Base-by-base conservation (phyloP, 2,329 filamentous ascomycete species). In the Daldinia eschscholtzii region DNA sequence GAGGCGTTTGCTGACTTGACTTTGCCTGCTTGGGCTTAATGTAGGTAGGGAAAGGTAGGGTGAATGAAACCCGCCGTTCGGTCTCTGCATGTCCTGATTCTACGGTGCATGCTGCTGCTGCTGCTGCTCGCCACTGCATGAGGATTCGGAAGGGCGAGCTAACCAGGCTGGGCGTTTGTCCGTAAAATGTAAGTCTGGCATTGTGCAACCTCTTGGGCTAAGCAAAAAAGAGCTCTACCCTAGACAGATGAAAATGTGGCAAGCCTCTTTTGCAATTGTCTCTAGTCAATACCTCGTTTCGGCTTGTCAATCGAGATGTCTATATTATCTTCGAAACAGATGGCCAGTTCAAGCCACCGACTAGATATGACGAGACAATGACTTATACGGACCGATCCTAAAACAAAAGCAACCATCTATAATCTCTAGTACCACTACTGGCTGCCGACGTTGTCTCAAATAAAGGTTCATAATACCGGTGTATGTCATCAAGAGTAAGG, bases 11-110 rank as follows among this genome's bases (percentile, higher is more conserved):
- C 64, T 64, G 56, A 57, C 53, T 42, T 7, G 61, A 55, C 59
- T 64, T 57, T 64, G 48, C 48, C 65, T 52, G 64, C 59, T 64
- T 65, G 37, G 61, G 62, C 57, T 65, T 71, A 71, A 64, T 57
- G 64, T 42, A 67, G 37, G 58, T 59, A 35, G n/a, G 50, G 33
- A 35, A 55, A 20, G 13, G 53, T n/a, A 64, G 66, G 60, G 57
- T 65, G 58, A 57, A 67, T 67, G 67, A 64, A 65, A 66, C 67
- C 67, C 30, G 55, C 33, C 50, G 15, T 55, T 52, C 44, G 42
- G 37, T 26, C 35, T 26, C 18, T 18, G 33, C 57, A 52, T 61
- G 64, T 59, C 62, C 57, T 68, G 64, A 64, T 58, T 72, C 52
- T 65, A 60, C 59, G 61, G 28, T 52, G 61, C 50, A 65, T 64